Evolutionary conservation across 2,329 filamentous ascomycete species (phyloP).

Genomic region (Colletotrichum sp.): DNA sequence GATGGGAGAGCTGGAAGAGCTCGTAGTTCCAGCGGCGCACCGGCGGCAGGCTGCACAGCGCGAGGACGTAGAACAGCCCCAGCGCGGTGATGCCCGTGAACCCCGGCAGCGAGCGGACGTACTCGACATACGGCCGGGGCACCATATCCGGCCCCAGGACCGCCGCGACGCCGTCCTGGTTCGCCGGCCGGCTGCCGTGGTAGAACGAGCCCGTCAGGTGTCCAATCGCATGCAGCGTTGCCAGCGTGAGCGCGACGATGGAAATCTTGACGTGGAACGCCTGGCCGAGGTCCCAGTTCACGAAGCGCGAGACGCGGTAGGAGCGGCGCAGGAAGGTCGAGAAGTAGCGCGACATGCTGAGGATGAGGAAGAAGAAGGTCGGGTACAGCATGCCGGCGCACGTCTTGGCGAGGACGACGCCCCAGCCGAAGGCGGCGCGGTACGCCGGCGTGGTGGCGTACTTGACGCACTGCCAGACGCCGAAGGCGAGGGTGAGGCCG

Average conservation of each 20-base stretch:
- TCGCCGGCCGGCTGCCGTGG: conserved; percentile 48
- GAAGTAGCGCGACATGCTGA: conserved; percentile 63
- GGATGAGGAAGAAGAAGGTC: conserved; percentile 62
- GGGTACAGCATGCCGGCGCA: conserved; percentile 61
- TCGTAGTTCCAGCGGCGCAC: conserved; percentile 59
- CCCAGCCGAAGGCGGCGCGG: conserved; percentile 59
- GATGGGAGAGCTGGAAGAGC: conserved; percentile 60
- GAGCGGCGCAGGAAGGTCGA: conserved; percentile 57
- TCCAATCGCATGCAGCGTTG: conserved; percentile 58
- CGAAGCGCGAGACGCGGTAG: conserved; percentile 56
- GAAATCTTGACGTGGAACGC: conserved; percentile 62
- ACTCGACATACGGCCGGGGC: conserved; percentile 49
- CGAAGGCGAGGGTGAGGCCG: conserved; percentile 53
- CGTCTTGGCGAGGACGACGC: conserved; percentile 59
- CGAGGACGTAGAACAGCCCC: conserved; percentile 54
- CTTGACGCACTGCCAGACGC: conserved; percentile 60
- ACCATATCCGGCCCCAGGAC: conserved; percentile 49
- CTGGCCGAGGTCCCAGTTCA: conserved; percentile 63
- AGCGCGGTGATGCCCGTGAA: conserved; percentile 55
- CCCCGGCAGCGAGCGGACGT: conserved; percentile 52
- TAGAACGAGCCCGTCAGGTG: conserved; percentile 59
- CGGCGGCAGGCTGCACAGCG: conserved; percentile 52
- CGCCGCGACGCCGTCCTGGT: conserved; percentile 48
- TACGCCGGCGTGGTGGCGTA: conserved; percentile 51
- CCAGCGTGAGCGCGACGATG: conserved; percentile 52